Evolutionary conservation across 805 yeast species (phyloP).

Genomic region (Isabelozyma heimii): DNA sequence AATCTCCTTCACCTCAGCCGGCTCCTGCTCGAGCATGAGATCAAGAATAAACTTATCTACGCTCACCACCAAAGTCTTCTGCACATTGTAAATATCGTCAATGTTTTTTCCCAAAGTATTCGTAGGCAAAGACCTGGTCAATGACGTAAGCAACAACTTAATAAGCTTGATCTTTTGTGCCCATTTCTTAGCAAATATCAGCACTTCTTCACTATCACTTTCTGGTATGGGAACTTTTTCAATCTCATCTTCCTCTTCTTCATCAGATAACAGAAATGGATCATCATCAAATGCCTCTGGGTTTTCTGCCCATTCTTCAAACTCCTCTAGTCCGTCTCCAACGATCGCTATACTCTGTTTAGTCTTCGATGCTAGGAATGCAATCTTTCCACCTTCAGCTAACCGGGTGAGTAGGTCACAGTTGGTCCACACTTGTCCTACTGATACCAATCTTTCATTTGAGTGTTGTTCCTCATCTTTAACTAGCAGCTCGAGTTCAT

Average conservation of each 20-base stretch:
- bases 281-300: conserved; percentile 48
- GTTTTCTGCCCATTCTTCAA: conserved; percentile 65
- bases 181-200: conserved; percentile 48
- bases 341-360: conserved; percentile 44
- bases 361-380: conserved; percentile 48
- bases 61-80: conserved; percentile 39
- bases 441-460: conserved; percentile 49
- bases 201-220: conserved; percentile 29
- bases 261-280: conserved; percentile 49
- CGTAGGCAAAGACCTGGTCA: conserved; percentile 56
- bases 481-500: conserved; percentile 23
- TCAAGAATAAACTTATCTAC: conserved; percentile 62
- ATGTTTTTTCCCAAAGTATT: conserved; percentile 40
- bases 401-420: conserved; percentile 50
- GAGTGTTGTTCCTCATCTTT: conserved; percentile 6
- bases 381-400: conserved; percentile 50
- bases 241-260: conserved; percentile 22
- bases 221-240: conserved; percentile 13
- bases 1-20: conserved; percentile 32
- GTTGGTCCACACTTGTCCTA: conserved; percentile 71
- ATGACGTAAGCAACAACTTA: conserved; percentile 55
- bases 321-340: conserved; percentile 63
- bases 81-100: conserved; percentile 45
- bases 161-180: conserved; percentile 51
- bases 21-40: conserved; percentile 46